These are phyloP conservation scores for Zygosaccharomyces sapae DNA, from an alignment of 1,139 yeast genomes.

Conservation along the genomic window DNA sequence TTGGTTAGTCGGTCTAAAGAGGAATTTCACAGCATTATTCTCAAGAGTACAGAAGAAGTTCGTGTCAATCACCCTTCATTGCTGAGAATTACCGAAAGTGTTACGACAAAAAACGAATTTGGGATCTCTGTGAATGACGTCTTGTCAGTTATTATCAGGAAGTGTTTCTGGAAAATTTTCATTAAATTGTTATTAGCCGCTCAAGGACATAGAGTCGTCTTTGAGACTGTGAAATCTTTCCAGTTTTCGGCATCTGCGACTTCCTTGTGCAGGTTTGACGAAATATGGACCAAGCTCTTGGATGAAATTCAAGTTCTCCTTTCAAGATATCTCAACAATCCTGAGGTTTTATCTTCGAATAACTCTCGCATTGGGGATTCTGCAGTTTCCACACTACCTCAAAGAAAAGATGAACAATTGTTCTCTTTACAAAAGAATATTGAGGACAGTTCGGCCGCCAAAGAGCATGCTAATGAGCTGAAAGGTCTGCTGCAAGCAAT, in stretches of 20 bases:
- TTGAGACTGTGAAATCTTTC: conserved; percentile 47
- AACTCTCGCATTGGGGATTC: conserved; percentile 9
- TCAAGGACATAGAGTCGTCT: conserved; percentile 66
- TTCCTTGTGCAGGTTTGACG: conserved; percentile 42
- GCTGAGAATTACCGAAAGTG: conserved; percentile 26
- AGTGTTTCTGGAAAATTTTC: conserved; percentile 66
- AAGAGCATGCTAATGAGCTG: conserved; percentile 44
- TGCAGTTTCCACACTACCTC: conserved; percentile 16
- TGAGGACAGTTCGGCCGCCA: conserved; percentile 33
- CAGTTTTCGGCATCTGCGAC: conserved; percentile 28
- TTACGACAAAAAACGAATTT: conserved; percentile 27
- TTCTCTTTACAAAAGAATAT: conserved; percentile 39
- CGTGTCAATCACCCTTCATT: conserved; percentile 50
- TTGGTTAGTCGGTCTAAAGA: conserved; percentile 46
- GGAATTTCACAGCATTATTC: conserved; percentile 53
- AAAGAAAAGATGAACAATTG: conserved; percentile 34
- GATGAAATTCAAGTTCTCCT: conserved; percentile 54
- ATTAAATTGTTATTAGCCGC: conserved; percentile 58
- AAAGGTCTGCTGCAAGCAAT: conserved; percentile 49
- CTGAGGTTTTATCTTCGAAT: conserved; percentile 12
- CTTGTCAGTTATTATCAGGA: conserved; percentile 58
- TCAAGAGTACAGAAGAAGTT: conserved; percentile 61
- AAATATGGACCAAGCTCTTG: conserved; percentile 57
- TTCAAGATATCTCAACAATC: conserved; percentile 23
- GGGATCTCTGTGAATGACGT: conserved; percentile 43